Evolutionary conservation across 768 basidiomycete species (phyloP), one percentile per base, ranked within the genome.

Genomic region (Tulasnella sp.): DNA sequence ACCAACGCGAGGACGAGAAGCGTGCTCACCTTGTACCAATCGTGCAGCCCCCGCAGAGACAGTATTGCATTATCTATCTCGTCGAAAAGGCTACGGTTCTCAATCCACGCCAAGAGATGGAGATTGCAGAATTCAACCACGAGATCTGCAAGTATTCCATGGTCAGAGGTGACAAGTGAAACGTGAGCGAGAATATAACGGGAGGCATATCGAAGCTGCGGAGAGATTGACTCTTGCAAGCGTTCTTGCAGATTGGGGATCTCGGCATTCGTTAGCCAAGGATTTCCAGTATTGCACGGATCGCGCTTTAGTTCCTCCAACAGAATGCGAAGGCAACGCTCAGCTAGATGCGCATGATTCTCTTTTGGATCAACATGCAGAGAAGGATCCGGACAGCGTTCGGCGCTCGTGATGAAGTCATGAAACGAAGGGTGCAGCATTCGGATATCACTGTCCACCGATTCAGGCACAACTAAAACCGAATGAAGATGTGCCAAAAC

Each of bases 361-460:
- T 44, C n/a, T 36, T 6, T 5, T 46, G 75, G 19, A 48, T 76
- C n/a, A 12, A 76, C n/a, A 24, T 21, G 36, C n/a, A 76, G 44
- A 1, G 6, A 46, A 9, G 36, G 21, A 21, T 76, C 75, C 9
- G 42, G 6, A 48, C 75, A 76, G 36, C 75, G 42, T 6, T 21
- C 14, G 36, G 42, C 34, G 8, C 31, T 36, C 10, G 14, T 80
- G 36, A 80, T 16, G 68, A 80, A 80, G 44, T 68, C 39, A n/a
- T n/a, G 79, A 52, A 80, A 80, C n/a, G 79, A 80, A 3, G 27
- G 79, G 34, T 80, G 79, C 24, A 56, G 9, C 27, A 80, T 18
- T 3, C 77, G 76, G 46, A 79, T n/a, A 2, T 7, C 8, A 12
- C 21, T 8, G 21, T 78, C 38, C 3, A 34, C 6, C 18, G 19